Percentiles rank a stretch among this genome's conserved stretches.
phyloP scores from a whole-genome alignment of 768 basidiomycete species.

The Tylopilus subfusipes region DNA sequence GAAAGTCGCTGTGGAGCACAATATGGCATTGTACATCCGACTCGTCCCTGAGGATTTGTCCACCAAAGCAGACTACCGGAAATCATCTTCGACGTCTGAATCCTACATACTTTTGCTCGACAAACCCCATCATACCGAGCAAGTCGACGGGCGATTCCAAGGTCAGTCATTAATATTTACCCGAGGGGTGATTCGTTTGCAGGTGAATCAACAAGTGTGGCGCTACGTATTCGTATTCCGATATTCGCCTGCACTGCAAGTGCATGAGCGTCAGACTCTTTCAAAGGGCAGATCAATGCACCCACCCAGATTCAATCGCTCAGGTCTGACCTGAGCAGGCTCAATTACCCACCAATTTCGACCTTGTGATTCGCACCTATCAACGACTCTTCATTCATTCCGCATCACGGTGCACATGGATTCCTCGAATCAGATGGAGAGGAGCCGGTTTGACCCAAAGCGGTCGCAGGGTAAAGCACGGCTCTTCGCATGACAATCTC shows the following conservation, averaged over 20 bases:
- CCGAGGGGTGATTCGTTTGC: background rate
- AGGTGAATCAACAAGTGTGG: background rate
- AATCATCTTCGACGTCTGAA: background rate
- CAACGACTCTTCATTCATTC: background rate
- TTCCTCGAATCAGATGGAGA: background rate
- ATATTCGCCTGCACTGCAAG: background rate
- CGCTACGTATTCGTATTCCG: background rate
- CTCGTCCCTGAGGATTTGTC: background rate
- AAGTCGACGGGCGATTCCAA: background rate
- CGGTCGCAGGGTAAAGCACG: background rate
- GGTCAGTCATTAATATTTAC: background rate
- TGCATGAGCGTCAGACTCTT: background rate
- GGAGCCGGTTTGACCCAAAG: background rate
- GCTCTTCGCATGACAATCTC: background rate
- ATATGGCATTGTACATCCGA: background rate
- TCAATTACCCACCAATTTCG: constrained; percentile 1
- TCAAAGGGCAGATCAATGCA: background rate
- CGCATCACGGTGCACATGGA: background rate
- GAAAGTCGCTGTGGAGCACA: background rate
- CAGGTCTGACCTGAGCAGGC: background rate
- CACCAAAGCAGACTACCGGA: background rate
- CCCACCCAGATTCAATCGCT: background rate
- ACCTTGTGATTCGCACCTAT: background rate
- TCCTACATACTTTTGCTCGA: too few species aligned
- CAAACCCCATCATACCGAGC: background rate